Percentiles rank a stretch among this genome's conserved stretches.
Evolutionary conservation across 768 basidiomycete species (phyloP).

Genomic region (Megacollybia marginata): DNA sequence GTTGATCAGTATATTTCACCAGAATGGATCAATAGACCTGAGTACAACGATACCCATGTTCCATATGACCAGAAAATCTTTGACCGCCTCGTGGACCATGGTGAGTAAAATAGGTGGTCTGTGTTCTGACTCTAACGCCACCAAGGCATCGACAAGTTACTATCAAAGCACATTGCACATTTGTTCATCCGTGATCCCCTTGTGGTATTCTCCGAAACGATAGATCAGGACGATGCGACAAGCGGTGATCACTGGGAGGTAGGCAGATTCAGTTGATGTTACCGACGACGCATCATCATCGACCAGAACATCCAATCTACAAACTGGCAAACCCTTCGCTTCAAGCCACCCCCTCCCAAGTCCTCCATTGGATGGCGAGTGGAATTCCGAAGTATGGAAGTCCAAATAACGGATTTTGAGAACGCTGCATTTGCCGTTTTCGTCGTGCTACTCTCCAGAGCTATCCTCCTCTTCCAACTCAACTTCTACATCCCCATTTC

Average conservation of each 20-base stretch:
- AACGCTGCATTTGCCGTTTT: conserved; percentile 97
- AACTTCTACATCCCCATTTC: conserved; percentile 98
- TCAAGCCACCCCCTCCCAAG: conserved; percentile 95
- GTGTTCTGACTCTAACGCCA: not conserved
- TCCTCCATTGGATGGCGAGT: conserved; percentile 96
- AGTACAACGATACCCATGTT: conserved; percentile 85
- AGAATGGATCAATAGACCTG: conserved; percentile 80
- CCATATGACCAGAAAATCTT: conserved; percentile 76
- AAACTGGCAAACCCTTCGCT: conserved; percentile 98
- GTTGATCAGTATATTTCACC: conserved; percentile 91
- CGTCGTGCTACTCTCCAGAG: conserved; percentile 88
- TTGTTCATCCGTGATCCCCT: conserved; percentile 97
- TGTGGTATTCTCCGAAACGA: conserved; percentile 89
- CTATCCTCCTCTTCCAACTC: conserved; percentile 83
- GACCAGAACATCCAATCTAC: conserved; percentile 94
- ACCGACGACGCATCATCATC: conserved; percentile 1
- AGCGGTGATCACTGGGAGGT: conserved; percentile 98
- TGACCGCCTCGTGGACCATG: conserved; percentile 66
- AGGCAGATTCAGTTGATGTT: conserved; percentile 4
- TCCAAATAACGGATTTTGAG: conserved; percentile 97
- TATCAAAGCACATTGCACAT: conserved; percentile 91
- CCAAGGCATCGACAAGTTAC: conserved; percentile 74
- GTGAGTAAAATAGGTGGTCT: conserved; percentile 30
- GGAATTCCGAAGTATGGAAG: conserved; percentile 98
- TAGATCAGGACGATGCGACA: conserved; percentile 80